Base-by-base conservation (phyloP, 2,329 filamentous ascomycete species). In the Decorospora gaudefroyi region DNA sequence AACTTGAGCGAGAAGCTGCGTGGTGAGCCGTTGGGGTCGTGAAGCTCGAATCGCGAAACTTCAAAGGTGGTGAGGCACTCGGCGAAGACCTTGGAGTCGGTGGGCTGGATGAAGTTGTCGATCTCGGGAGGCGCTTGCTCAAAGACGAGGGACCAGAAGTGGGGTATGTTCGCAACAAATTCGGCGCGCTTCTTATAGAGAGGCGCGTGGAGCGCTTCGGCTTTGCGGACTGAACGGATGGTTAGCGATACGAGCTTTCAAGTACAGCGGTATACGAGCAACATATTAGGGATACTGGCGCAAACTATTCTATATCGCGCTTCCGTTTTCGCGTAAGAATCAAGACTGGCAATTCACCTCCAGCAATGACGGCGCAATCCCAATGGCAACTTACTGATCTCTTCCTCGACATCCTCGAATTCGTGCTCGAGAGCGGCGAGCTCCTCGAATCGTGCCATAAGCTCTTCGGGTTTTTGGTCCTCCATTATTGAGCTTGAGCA, bases 81-180 rank as follows among this genome's bases (percentile, higher is more conserved):
- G 52, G 85, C 80, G 46, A 97, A 81, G 50, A 93, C 75, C 6
- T 80, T 79, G 10, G 85, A 84, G 75, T 97, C 92, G 34, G 81
- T 80, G 29, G 89, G 87, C 68, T 90, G 85, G 67, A 97, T 87
- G 78, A 86, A 90, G 72, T 90, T 85, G 74, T 96, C 90, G 59
- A 99, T 81, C 53, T 96, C 90, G 32, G 81, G 79, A 2, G 91
- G 90, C 2, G 88, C 85, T 74, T 90, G 86, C 76, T 95, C 88
- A 69, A 97, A 80, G 44, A 96, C 91, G 46, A 95, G 82, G n/a
- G 88, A 79, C 93, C 93, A 97, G 82, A 97, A 99, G 75, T 88
- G 84, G 59, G 84, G 82, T 65, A 96, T 91, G 65, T 85, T 78
- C 53, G 80, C 72, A 54, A 93, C 76, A 53, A 90, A 73, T 59